Conservation (phyloP, 139 green algal species). For the Trebouxia sp. region DNA sequence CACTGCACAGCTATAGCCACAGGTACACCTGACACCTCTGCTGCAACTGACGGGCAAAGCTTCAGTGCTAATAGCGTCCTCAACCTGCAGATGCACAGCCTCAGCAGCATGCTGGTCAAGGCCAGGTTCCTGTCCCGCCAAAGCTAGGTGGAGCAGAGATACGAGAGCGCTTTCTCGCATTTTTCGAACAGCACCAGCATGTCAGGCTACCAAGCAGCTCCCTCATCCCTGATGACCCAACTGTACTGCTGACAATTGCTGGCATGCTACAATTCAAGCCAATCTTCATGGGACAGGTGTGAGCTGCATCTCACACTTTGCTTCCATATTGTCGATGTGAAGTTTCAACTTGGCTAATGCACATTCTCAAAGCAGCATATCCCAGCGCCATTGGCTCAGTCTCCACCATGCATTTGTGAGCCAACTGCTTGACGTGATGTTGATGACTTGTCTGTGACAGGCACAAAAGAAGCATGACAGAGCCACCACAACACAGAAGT, state of each 20-base stretch:
- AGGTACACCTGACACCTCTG: background rate
- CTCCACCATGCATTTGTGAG: background rate
- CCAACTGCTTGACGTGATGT: background rate
- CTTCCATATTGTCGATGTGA: no score
- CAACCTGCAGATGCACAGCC: background rate
- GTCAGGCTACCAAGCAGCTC: conserved; percentile 73
- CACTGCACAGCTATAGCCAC: conserved; percentile 1
- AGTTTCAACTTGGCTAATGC: background rate
- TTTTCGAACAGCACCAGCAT: conserved; percentile 81
- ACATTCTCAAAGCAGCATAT: background rate
- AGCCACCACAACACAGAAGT: conserved; percentile 94
- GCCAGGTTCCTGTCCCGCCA: background rate
- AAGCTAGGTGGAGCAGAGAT: conserved; percentile 69
- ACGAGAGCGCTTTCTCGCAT: conserved; percentile 82
- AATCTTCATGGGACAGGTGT: conserved; percentile 89
- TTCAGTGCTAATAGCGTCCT: no score
- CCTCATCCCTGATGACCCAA: conserved; percentile 91
- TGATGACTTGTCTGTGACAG: conserved; percentile 5
- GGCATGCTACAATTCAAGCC: conserved; percentile 98
- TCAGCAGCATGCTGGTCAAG: background rate
- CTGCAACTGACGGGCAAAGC: no score
- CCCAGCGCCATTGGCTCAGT: background rate
- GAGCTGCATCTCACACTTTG: background rate
- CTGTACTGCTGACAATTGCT: conserved; percentile 88
- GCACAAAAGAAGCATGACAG: conserved; percentile 17